Conservation (phyloP, 805 yeast species). For the Kuraishia molischiana region DNA sequence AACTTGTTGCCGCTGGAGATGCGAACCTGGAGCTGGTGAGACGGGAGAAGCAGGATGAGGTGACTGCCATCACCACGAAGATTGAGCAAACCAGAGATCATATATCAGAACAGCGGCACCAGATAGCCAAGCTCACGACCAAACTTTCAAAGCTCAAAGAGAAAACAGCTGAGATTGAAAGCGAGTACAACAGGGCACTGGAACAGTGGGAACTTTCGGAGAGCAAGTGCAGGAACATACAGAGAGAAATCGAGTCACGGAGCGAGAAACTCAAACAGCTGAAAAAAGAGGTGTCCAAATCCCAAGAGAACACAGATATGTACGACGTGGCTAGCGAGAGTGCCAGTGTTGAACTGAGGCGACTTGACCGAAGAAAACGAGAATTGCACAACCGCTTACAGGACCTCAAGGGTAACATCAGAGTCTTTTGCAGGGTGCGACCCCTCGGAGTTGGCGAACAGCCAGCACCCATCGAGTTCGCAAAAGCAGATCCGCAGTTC, state of each 20-base stretch:
- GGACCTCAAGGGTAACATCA: constrained; percentile 82
- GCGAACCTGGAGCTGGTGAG: neutral
- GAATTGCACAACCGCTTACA: constrained; percentile 65
- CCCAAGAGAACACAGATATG: constrained; percentile 21
- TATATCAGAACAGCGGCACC: neutral
- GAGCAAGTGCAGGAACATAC: neutral
- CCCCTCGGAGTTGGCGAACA: constrained; percentile 34
- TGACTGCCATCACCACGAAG: neutral
- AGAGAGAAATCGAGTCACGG: neutral
- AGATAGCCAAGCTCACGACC: no score
- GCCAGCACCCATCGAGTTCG: constrained; percentile 12
- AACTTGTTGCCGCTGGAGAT: neutral
- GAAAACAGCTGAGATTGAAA: neutral
- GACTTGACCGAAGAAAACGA: no score
- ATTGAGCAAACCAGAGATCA: neutral
- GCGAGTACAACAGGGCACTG: neutral
- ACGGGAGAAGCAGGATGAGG: neutral
- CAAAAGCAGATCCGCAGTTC: neutral
- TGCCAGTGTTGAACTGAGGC: no score
- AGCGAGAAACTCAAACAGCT: neutral
- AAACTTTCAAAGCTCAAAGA: neutral
- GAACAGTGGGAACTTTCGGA: neutral
- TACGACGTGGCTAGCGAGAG: constrained; percentile 31
- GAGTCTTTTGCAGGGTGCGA: constrained; percentile 82
- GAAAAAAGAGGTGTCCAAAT: constrained; percentile 23